phyloP scores from a whole-genome alignment of 768 basidiomycete genomes.

The Russula sp. region DNA sequence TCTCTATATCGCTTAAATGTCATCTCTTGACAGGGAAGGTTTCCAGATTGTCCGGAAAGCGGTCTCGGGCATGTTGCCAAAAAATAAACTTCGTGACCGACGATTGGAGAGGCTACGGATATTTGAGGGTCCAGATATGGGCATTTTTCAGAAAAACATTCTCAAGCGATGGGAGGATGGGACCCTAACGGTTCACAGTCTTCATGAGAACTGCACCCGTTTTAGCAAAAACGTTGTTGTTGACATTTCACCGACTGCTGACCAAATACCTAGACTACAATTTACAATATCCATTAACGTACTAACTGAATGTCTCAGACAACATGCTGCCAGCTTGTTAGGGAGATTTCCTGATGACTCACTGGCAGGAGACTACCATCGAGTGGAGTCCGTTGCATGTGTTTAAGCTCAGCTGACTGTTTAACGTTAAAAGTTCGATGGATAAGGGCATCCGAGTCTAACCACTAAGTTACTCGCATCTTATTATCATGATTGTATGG shows the following conservation, averaged over 20 bases:
- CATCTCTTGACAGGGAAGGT: conserved; percentile 2
- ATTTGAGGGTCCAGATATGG: conserved; percentile 77
- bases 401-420: too few relatives aligned
- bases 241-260: neutral
- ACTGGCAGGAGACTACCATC: too few relatives aligned
- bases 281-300: neutral
- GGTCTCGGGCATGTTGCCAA: conserved; percentile 97
- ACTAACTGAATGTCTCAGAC: too few relatives aligned
- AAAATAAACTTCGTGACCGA: conserved; percentile 91
- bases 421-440: too few relatives aligned
- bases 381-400: too few relatives aligned
- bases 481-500: too few relatives aligned
- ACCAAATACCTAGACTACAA: neutral
- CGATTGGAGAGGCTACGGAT: conserved; percentile 86
- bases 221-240: neutral
- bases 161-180: conserved; percentile 84
- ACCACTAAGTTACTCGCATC: too few relatives aligned
- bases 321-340: too few relatives aligned
- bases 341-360: too few relatives aligned
- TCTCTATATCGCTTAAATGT: conserved; percentile 1
- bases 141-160: conserved; percentile 72
- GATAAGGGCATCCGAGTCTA: too few relatives aligned
- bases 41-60: conserved; percentile 89
- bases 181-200: conserved; percentile 42
- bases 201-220: conserved; percentile 1